phyloP scores from a whole-genome alignment of 2,329 filamentous ascomycete species.

The Rhytidhysteron rufulum region DNA sequence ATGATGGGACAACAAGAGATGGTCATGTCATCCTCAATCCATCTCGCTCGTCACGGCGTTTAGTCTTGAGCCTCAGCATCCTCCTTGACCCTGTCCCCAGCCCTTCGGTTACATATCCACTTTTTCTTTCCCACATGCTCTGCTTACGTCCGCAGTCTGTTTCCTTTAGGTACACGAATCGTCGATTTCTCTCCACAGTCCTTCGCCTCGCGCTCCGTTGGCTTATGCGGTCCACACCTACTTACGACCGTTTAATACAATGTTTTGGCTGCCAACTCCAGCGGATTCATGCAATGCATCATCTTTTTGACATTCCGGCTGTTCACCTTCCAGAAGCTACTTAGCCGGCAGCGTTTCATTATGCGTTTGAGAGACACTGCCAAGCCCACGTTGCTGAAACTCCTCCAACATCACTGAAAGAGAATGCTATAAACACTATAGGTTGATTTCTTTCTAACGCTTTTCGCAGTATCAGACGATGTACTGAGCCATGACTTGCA shows the following conservation, averaged over 20 bases:
- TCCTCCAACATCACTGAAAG: too few species aligned
- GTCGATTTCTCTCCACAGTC: background rate
- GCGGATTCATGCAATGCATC: constrained; percentile 1
- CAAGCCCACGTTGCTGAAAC: too few species aligned
- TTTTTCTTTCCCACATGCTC: background rate
- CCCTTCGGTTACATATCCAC: background rate
- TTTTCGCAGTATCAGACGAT: too few species aligned
- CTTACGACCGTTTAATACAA: too few species aligned
- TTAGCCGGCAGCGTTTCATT: constrained; percentile 1
- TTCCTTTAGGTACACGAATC: background rate
- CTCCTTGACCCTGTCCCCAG: background rate
- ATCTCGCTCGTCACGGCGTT: background rate
- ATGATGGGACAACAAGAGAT: background rate
- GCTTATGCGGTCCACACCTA: background rate
- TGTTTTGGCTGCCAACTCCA: background rate
- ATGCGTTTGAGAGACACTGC: constrained; percentile 1
- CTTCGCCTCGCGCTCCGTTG: constrained; percentile 1
- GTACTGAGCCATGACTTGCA: too few species aligned
- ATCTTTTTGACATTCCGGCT: background rate
- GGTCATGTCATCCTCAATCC: background rate
- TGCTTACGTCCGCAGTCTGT: background rate
- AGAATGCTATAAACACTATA: too few species aligned
- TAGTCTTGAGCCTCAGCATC: background rate
- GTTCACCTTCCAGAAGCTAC: background rate
- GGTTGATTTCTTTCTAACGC: too few species aligned